A percentile compares a stretch with the other conserved stretches of the same genome.
Evolutionary conservation across 2,329 filamentous ascomycete genomes (phyloP).

Genomic region (Alternaria alternata): DNA sequence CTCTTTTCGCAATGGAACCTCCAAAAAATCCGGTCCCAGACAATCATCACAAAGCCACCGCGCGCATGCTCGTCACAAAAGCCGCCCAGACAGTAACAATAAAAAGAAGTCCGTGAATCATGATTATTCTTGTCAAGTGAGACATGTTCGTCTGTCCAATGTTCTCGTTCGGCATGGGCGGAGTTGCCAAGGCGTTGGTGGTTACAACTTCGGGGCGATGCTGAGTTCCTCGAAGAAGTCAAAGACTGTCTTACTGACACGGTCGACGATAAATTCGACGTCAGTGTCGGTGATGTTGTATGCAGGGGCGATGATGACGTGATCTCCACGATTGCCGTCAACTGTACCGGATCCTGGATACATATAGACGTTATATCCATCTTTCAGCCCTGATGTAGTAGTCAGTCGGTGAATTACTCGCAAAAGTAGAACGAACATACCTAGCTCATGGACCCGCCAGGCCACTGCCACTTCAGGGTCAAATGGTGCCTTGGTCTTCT

Average conservation of each 20-base stretch:
- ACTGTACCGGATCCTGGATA: slow-evolving; percentile 71
- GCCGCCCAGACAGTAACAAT: not conserved
- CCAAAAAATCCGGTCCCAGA: slow-evolving; percentile 1
- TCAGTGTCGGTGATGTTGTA: slow-evolving; percentile 69
- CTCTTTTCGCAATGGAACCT: not conserved
- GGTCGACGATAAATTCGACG: slow-evolving; percentile 64
- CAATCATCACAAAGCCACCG: not conserved
- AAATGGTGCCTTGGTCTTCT: slow-evolving; percentile 63
- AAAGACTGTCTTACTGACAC: slow-evolving; percentile 60
- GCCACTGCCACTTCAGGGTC: slow-evolving; percentile 56
- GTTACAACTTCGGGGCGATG: slow-evolving; percentile 3
- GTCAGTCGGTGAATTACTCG: slow-evolving; percentile 7
- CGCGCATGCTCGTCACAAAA: slow-evolving; percentile 1
- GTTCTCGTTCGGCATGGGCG: not conserved
- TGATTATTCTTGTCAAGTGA: not conserved
- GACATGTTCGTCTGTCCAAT: not conserved
- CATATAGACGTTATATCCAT: slow-evolving; percentile 62
- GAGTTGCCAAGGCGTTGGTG: not conserved
- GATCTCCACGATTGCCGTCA: slow-evolving; percentile 69
- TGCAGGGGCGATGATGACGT: slow-evolving; percentile 73
- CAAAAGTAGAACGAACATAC: slow-evolving; percentile 33
- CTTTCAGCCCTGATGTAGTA: slow-evolving; percentile 47
- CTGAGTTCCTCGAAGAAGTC: slow-evolving; percentile 53
- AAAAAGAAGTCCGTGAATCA: slow-evolving; percentile 6
- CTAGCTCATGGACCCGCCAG: slow-evolving; percentile 61